Conservation (phyloP, 306 rosid genomes). For the Lathyrus tuberosus region DNA sequence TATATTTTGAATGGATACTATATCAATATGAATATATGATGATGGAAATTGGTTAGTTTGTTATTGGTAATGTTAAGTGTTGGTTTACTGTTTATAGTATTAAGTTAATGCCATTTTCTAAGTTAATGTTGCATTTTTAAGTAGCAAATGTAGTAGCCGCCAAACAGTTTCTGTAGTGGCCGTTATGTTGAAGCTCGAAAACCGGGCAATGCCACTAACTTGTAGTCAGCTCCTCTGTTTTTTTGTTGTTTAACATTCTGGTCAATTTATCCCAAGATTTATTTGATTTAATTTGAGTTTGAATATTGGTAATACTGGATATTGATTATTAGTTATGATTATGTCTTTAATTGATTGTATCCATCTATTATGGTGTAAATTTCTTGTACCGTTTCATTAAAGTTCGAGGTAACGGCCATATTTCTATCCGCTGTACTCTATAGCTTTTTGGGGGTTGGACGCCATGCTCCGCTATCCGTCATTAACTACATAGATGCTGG, state of each 20-base stretch:
- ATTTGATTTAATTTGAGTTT: neutral
- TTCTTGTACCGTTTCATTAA: neutral
- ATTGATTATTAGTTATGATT: neutral
- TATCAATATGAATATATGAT: neutral
- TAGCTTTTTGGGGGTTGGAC: neutral
- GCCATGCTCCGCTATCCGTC: neutral
- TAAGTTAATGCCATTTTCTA: slow-evolving; percentile 15
- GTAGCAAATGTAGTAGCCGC: too few species aligned
- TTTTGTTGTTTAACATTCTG: neutral
- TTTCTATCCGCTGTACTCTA: neutral
- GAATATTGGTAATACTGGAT: neutral
- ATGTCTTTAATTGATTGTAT: neutral
- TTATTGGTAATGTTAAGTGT: slow-evolving; percentile 17
- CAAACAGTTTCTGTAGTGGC: too few species aligned
- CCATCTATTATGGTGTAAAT: neutral
- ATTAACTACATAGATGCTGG: neutral
- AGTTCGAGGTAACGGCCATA: neutral
- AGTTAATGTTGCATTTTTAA: neutral
- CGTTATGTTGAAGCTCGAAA: neutral
- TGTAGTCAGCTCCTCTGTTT: neutral
- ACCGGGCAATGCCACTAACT: neutral
- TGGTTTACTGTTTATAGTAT: slow-evolving; percentile 11
- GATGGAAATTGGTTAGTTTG: slow-evolving; percentile 5
- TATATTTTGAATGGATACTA: too few species aligned
- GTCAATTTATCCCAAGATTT: neutral